phyloP scores from a whole-genome alignment of 2,329 filamentous ascomycete genomes.

The Ceratocystiopsis brevicomis region DNA sequence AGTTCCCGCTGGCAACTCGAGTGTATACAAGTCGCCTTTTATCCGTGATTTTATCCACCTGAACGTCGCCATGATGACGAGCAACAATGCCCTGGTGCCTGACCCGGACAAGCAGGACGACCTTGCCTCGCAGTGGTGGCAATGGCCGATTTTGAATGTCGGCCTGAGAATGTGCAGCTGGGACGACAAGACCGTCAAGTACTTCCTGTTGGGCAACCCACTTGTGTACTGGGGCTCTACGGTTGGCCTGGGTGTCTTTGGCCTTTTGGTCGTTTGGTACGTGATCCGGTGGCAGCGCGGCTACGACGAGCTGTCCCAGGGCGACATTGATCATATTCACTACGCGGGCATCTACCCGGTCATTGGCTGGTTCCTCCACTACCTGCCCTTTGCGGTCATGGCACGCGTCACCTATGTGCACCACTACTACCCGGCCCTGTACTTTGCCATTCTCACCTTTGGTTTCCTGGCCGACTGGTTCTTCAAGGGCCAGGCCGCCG shows the following conservation, averaged over 20 bases:
- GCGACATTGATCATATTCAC: slow-evolving; percentile 84
- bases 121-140: slow-evolving; percentile 90
- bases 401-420: slow-evolving; percentile 97
- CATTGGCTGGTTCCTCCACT: slow-evolving; percentile 90
- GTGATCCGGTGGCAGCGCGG: slow-evolving; percentile 89
- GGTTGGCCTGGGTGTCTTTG: slow-evolving; percentile 54
- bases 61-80: slow-evolving; percentile 99
- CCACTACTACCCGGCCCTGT: slow-evolving; percentile 96
- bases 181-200: slow-evolving; percentile 91
- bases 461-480: slow-evolving; percentile 83
- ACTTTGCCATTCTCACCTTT: slow-evolving; percentile 81
- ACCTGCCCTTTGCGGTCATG: slow-evolving; percentile 91
- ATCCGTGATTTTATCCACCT: slow-evolving; percentile 93
- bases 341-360: slow-evolving; percentile 83
- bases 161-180: slow-evolving; percentile 97
- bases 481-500: slow-evolving; percentile 45
- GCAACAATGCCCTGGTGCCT: slow-evolving; percentile 93
- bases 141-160: slow-evolving; percentile 91
- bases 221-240: slow-evolving; percentile 92
- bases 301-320: slow-evolving; percentile 59
- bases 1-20: slow-evolving; percentile 79
- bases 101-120: slow-evolving; percentile 99
- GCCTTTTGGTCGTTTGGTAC: slow-evolving; percentile 62
- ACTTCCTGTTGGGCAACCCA: slow-evolving; percentile 95
- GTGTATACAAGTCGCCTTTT: slow-evolving; percentile 91